A percentile compares a stretch with the other conserved stretches of the same genome.
These are phyloP conservation scores for Ophiostoma montium DNA, from an alignment of 2,329 filamentous ascomycete genomes.

Conservation along the genomic window DNA sequence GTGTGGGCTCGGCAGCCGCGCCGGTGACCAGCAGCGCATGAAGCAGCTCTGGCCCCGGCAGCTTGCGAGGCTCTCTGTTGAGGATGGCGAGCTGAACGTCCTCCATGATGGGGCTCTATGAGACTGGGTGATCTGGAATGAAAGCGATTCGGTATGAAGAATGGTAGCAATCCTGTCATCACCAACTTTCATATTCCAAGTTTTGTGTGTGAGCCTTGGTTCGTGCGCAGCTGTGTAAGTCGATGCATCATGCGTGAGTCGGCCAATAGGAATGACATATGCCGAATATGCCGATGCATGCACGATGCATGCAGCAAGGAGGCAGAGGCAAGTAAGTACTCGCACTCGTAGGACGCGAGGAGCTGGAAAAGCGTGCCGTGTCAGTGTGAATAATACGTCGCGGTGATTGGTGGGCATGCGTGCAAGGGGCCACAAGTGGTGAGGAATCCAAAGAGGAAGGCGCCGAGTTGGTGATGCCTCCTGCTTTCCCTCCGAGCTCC, in stretches of 20 bases:
- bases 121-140: background rate
- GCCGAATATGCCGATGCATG: background rate
- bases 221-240: background rate
- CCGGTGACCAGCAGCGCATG: slow-evolving; percentile 43
- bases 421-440: background rate
- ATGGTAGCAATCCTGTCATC: background rate
- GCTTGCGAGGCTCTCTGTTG: slow-evolving; percentile 27
- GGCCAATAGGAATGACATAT: background rate
- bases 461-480: background rate
- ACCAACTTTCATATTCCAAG: background rate
- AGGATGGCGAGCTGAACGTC: slow-evolving; percentile 26
- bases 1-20: background rate
- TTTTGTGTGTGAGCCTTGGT: background rate
- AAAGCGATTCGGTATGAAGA: background rate
- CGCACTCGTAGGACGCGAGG: too few species aligned
- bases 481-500: background rate
- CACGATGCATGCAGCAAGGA: background rate
- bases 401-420: too few species aligned
- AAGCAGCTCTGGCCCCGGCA: slow-evolving; percentile 31
- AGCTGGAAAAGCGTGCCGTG: background rate
- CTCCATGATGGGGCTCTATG: background rate
- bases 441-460: background rate
- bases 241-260: background rate
- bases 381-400: background rate
- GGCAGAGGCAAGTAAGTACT: background rate